phyloP scores from a whole-genome alignment of 768 basidiomycete species.

The Nevesoporus exiguus region DNA sequence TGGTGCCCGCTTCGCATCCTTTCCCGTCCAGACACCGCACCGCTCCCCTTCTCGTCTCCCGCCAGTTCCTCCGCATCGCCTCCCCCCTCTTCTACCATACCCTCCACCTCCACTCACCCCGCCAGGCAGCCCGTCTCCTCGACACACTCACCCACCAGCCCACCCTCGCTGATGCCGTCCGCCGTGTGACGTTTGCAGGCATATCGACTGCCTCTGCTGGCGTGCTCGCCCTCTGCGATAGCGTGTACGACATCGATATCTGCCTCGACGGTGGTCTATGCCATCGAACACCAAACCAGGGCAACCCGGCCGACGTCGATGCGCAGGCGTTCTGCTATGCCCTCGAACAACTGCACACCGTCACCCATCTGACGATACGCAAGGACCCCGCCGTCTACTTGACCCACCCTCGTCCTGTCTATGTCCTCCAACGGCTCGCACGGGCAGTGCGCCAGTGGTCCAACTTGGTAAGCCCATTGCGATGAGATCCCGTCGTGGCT shows the following conservation, averaged over 20 bases:
- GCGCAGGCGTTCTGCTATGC: conserved; percentile 40
- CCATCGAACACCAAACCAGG: neutral
- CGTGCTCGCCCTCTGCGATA: conserved; percentile 33
- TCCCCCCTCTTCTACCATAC: conserved; percentile 56
- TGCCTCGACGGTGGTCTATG: conserved; percentile 26
- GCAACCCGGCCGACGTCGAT: conserved; percentile 8
- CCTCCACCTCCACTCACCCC: conserved; percentile 40
- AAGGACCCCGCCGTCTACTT: conserved; percentile 53
- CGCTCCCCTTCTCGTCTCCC: conserved; percentile 50
- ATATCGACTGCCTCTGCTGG: conserved; percentile 40
- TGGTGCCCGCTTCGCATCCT: conserved; percentile 28
- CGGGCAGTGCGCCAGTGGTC: conserved; percentile 42
- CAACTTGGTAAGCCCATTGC: conserved; percentile 41
- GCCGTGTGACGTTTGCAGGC: conserved; percentile 39
- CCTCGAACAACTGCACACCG: conserved; percentile 33
- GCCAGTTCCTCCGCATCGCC: conserved; percentile 51
- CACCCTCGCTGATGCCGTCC: conserved; percentile 38
- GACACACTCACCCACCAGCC: conserved; percentile 38
- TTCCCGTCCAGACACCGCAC: conserved; percentile 23
- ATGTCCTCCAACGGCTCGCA: conserved; percentile 45
- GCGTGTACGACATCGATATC: conserved; percentile 39
- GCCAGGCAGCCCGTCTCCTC: conserved; percentile 38
- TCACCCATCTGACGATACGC: conserved; percentile 50
- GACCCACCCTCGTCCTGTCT: conserved; percentile 45
- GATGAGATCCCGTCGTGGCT: neutral